Evolutionary conservation across 306 rosid species (phyloP).

Genomic region (Clitoria ternatea): DNA sequence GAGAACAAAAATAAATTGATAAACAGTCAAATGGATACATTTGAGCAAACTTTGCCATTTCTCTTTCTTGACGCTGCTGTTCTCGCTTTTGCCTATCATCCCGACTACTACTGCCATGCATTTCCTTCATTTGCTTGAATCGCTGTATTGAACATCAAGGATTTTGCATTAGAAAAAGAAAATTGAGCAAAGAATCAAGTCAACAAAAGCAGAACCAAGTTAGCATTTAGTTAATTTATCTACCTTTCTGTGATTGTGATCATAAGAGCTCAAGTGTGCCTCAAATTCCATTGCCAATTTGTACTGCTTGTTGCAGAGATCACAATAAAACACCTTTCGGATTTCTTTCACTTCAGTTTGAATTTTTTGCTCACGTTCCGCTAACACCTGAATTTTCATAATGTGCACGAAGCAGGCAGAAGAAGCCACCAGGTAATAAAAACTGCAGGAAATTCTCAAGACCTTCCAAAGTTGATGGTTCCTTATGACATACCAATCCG

Average conservation of each 20-base stretch:
- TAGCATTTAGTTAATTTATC: not conserved
- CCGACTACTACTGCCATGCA: slow-evolving; percentile 86
- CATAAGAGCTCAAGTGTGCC: slow-evolving; percentile 92
- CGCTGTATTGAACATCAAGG: slow-evolving; percentile 51
- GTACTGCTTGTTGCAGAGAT: slow-evolving; percentile 97
- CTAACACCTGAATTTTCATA: slow-evolving; percentile 98
- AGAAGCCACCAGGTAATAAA: slow-evolving; percentile 99
- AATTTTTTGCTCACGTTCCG: slow-evolving; percentile 97
- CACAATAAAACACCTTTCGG: slow-evolving; percentile 92
- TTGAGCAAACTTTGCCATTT: slow-evolving; percentile 84
- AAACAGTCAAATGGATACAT: slow-evolving; percentile 41
- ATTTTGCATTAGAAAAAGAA: slow-evolving; percentile 4
- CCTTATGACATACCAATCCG: slow-evolving; percentile 86
- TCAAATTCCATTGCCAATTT: slow-evolving; percentile 94
- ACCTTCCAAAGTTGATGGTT: slow-evolving; percentile 96
- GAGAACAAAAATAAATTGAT: not conserved
- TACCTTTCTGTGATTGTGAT: slow-evolving; percentile 97
- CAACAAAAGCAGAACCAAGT: slow-evolving; percentile 4
- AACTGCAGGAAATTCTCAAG: slow-evolving; percentile 99
- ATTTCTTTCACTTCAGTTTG: slow-evolving; percentile 93
- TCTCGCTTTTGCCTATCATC: slow-evolving; percentile 94
- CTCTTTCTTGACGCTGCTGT: slow-evolving; percentile 88
- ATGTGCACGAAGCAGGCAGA: slow-evolving; percentile 99
- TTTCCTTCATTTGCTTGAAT: slow-evolving; percentile 94
- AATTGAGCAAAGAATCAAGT: not conserved